Evolutionary conservation across 2,329 filamentous ascomycete species (phyloP), one percentile per base, ranked within the genome.

Genomic region (Ceratocystis smalleyi): DNA sequence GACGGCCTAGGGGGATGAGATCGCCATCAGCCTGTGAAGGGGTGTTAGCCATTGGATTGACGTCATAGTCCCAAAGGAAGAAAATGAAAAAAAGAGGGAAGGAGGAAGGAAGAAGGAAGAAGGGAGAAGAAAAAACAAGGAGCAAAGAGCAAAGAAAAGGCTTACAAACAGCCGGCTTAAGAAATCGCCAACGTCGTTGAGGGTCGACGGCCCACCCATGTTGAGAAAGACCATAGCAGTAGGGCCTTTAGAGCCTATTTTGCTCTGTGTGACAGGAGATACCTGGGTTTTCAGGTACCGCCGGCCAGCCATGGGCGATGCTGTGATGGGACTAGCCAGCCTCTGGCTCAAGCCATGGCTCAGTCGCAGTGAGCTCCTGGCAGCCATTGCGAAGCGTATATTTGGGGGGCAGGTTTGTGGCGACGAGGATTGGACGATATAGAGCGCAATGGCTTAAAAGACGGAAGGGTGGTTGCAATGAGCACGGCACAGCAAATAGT

Each of bases 151-250:
- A 2, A 1, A 27, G 61, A 57, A 51, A 65, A 64, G 45, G 62
- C 87, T 66, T 82, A 95, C 92, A 76, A 99, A 99, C 69, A 99
- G 79, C 70, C 91, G 85, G 73, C 87, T 94, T 59, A 99, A 77
- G 72, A 97, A 99, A 74, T 87, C 84, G 70, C 87, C 86, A 43
- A 99, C 94, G 77, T 99, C 91, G 69, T 86, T 83, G 3, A 87
- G 88, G 3, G 88, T 96, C 1, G 89, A 88, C 2, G 94, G 94
- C 0, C 94, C 94, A 67, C 94, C 94, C 94, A 99, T 99, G 76
- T 99, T 99, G 77, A 99, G 83, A 72, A 99, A 96, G 15, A 99
- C 94, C 84, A 99, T 97, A 54, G 94, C 94, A 3, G 94, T 99
- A 6, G 91, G 91, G 0, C 92, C 92, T 72, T 89, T 80, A 51